These are phyloP conservation scores for Lactarius tabidus DNA, from an alignment of 768 basidiomycete genomes.

Conservation along the genomic window DNA sequence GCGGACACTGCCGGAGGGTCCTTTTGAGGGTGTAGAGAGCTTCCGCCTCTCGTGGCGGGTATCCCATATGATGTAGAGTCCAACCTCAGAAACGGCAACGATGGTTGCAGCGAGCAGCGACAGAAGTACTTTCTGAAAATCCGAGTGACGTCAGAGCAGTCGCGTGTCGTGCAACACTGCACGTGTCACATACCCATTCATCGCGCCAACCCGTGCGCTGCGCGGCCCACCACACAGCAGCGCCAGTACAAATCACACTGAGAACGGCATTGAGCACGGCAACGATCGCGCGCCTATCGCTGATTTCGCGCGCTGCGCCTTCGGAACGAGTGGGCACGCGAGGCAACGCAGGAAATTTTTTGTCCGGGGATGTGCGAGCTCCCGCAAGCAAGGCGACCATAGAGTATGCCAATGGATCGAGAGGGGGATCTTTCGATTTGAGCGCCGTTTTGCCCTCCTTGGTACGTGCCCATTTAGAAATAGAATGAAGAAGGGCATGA, in stretches of 20 bases:
- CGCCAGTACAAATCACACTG: conserved; percentile 62
- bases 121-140: conserved; percentile 48
- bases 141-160: conserved; percentile 14
- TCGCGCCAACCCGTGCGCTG: conserved; percentile 57
- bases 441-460: conserved; percentile 40
- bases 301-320: conserved; percentile 42
- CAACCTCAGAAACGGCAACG: conserved; percentile 67
- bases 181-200: conserved; percentile 62
- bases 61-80: conserved; percentile 72
- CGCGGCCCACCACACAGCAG: conserved; percentile 72
- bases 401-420: conserved; percentile 53
- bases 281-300: conserved; percentile 64
- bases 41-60: conserved; percentile 34
- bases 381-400: conserved; percentile 79
- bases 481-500: conserved; percentile 51
- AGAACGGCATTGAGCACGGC: conserved; percentile 67
- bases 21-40: neutral
- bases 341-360: conserved; percentile 53
- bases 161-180: neutral
- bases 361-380: conserved; percentile 71
- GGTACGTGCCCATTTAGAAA: conserved; percentile 70
- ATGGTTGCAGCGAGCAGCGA: conserved; percentile 55
- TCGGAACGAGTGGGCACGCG: conserved; percentile 42
- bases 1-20: neutral
- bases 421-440: conserved; percentile 38